phyloP scores from a whole-genome alignment of 768 basidiomycete species.

The Rubroboletus satanas region DNA sequence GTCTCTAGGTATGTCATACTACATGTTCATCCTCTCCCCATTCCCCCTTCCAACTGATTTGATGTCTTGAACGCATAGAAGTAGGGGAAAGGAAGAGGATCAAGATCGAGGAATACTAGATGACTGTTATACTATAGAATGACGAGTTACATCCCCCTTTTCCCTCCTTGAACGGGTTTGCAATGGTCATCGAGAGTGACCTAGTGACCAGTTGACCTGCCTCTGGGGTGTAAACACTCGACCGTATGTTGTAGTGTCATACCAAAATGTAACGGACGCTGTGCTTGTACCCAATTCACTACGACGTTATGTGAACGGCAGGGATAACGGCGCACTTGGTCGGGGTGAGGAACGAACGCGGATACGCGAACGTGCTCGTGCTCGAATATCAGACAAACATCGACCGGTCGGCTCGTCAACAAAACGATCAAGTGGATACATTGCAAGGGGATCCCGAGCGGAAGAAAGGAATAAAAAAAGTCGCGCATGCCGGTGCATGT shows the following conservation, averaged over 20 bases:
- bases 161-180: neutral
- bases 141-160: neutral
- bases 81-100: constrained; percentile 13
- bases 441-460: too few species aligned
- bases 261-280: neutral
- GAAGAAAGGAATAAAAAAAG: too few species aligned
- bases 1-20: constrained; percentile 1
- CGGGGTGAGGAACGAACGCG: too few species aligned
- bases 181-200: neutral
- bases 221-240: neutral
- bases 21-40: neutral
- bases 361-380: too few species aligned
- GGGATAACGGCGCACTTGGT: neutral
- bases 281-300: neutral
- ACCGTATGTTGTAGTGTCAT: neutral
- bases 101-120: constrained; percentile 16
- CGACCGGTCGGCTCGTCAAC: too few species aligned
- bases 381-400: too few species aligned
- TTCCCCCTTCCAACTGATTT: neutral
- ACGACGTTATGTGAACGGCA: neutral
- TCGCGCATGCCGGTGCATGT: too few species aligned
- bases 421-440: too few species aligned
- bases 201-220: too few species aligned
- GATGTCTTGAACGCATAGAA: neutral
- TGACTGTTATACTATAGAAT: neutral